Base-by-base conservation (phyloP, 257 asterid species). In the Ophiorrhiza pumila region DNA sequence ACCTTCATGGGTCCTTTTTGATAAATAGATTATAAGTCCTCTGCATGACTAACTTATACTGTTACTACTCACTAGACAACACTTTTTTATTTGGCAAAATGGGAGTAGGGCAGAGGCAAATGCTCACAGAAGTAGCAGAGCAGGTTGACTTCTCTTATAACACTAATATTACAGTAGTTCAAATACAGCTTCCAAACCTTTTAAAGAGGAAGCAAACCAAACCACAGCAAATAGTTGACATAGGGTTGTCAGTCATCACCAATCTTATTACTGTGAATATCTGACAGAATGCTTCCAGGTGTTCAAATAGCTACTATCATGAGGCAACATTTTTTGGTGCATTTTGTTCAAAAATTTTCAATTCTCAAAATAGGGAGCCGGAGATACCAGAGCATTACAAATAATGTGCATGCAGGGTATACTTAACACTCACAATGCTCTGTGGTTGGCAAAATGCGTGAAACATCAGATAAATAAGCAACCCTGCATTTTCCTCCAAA, bases 391-490 rank as follows among this genome's bases (percentile, higher is more conserved):
- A 32, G 34, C 14, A 17, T 34, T 8, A 58, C 2, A 60, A 1
- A 32, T 17, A 32, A 18, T 15, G 66, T 13, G 22, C 46, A 34
- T 11, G 71, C 57, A 70, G 23, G 52, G 29, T 14, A 41, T 43
- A 18, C 31, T 0, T 22, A 71, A 39, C 68, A 74, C 96, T 87
- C 86, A 95, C 99, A 80, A 63, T 74, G 67, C 78, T 91, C 97
- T 63, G 99, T 87, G 46, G 88, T 49, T 63, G 98, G 93, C 83
- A 88, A 85, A 78, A 95, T 80, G 74, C 98, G 97, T 46, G 97
- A 91, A 84, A 90, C 78, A 58, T 91, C 98, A 50, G 99, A 95
- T 84, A 95, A 79, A 77, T 90, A 95, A 64, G 96, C 99, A 58
- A 91, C 89, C 87, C 81, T 87, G 85, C 69, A 83, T 70, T 82